These are phyloP conservation scores for Monilinia laxa DNA, from an alignment of 2,329 filamentous ascomycete species.

Conservation along the genomic window DNA sequence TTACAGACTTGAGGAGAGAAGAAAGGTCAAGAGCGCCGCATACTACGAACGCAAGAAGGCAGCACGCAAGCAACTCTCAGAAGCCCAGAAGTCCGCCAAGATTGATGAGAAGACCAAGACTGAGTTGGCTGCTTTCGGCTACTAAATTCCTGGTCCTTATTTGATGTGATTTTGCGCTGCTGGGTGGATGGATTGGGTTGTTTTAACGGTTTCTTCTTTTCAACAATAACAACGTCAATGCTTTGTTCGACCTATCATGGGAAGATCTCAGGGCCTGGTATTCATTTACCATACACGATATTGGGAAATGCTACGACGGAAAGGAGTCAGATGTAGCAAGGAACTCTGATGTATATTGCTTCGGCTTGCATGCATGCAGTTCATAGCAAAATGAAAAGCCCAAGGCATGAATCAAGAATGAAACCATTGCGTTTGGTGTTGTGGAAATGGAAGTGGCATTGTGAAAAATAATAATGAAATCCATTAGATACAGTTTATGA, in stretches of 20 bases:
- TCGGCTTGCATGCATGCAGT: constrained; percentile 40
- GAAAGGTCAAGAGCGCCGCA: constrained; percentile 98
- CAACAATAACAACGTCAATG: constrained; percentile 37
- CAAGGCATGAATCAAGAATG: constrained; percentile 35
- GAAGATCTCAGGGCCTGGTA: constrained; percentile 39
- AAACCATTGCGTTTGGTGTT: constrained; percentile 24
- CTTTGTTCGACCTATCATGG: constrained; percentile 39
- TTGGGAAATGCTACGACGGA: constrained; percentile 38
- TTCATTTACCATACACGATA: constrained; percentile 30
- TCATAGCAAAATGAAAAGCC: constrained; percentile 39
- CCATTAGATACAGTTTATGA: constrained; percentile 17
- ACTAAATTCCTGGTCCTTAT: constrained; percentile 59
- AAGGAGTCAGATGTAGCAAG: constrained; percentile 37
- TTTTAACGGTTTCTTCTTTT: constrained; percentile 34
- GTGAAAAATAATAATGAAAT: constrained; percentile 20
- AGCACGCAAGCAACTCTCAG: constrained; percentile 81
- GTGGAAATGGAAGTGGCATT: constrained; percentile 21
- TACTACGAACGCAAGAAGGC: constrained; percentile 99
- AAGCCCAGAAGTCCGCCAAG: constrained; percentile 89
- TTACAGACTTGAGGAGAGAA: constrained; percentile 91
- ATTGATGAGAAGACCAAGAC: constrained; percentile 83
- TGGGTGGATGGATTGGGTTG: constrained; percentile 29
- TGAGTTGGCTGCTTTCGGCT: constrained; percentile 87
- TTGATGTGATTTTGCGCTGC: constrained; percentile 29
- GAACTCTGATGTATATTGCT: constrained; percentile 40